Evolutionary conservation across 1,284 basidiomycete species (phyloP), one percentile per base, ranked within the genome.

Genomic region (Marasmius sp.): DNA sequence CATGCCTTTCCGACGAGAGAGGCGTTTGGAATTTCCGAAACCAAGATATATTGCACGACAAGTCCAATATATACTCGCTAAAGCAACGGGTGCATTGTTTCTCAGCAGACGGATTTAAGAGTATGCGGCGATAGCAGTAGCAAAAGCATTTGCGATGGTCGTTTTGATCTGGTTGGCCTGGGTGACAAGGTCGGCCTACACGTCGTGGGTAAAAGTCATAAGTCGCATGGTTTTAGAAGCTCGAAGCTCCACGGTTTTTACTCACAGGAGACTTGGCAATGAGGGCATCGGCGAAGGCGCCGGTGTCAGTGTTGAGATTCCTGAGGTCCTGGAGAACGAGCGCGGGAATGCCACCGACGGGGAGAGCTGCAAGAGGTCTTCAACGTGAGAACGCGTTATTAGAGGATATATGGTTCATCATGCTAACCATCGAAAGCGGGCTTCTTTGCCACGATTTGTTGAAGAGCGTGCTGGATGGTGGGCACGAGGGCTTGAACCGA

Each of bases 311-410:
- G 34, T 56, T 65, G 50, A 73, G 65, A 36, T 48, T 61, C 36
- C 60, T 6, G 9, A 74, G 65, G 50, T 74, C 72, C 48, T 66
- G 60, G 34, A 66, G 64, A 37, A 73, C 66, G 58, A 73, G 64
- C n/a, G 68, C 69, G n/a, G 68, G 45, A 39, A 71, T n/a, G 8
- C 69, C 71, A 22, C 65, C 66, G 47, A 73, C 55, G 43, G 69
- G 69, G 38, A 71, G 64, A 11, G 68, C 67, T 54, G 34, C 6
- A 18, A 53, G 14, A 18, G 6, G 33, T 5, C 8, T 52, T 33
- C 34, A 18, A 53, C 22, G 41, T n/a, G 6, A 22, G 22, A 12
- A 22, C 7, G 34, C 3, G 10, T 12, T 9, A n/a, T 8, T 33
- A 38, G 22, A 14, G 7, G 33, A 27, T 43, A 27, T 33, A 48